Evolutionary conservation across 495 filamentous ascomycete genomes (phyloP).

Genomic region (Penicillium cinerascens): DNA sequence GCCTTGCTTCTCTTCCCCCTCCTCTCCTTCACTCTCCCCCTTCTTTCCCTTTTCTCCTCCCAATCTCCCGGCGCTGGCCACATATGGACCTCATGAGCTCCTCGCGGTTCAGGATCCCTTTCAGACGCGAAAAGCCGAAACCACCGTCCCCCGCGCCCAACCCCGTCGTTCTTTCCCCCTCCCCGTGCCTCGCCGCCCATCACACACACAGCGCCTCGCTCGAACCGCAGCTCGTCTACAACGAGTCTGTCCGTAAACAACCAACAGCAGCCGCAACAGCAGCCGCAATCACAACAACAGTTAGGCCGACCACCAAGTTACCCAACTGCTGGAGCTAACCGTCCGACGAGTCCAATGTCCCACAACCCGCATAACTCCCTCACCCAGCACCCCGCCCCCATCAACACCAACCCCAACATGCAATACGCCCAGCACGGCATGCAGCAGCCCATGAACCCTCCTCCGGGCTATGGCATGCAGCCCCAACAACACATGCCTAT

Average conservation of each 20-base stretch:
- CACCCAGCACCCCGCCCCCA: conserved; percentile 66
- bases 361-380: conserved; percentile 50
- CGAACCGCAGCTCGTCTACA: conserved; percentile 45
- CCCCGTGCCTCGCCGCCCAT: conserved; percentile 36
- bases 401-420: conserved; percentile 55
- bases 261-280: conserved; percentile 6
- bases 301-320: conserved; percentile 70
- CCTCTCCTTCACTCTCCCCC: conserved; percentile 4
- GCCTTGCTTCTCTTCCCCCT: conserved; percentile 11
- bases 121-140: conserved; percentile 43
- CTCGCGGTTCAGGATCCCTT: conserved; percentile 44
- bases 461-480: conserved; percentile 49
- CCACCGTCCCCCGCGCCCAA: conserved; percentile 11
- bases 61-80: conserved; percentile 17
- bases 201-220: conserved; percentile 35
- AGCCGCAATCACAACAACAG: conserved; percentile 16
- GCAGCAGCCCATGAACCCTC: conserved; percentile 46
- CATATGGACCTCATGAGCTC: conserved; percentile 51
- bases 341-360: conserved; percentile 55
- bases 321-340: conserved; percentile 48
- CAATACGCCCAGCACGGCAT: conserved; percentile 50
- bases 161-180: conserved; percentile 28
- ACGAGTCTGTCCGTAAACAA: conserved; percentile 53
- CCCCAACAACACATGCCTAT: conserved; percentile 37
- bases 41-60: conserved; percentile 12